Base-by-base conservation (phyloP, 2,329 filamentous ascomycete species). In the Arthrobotrys sphaeroides region DNA sequence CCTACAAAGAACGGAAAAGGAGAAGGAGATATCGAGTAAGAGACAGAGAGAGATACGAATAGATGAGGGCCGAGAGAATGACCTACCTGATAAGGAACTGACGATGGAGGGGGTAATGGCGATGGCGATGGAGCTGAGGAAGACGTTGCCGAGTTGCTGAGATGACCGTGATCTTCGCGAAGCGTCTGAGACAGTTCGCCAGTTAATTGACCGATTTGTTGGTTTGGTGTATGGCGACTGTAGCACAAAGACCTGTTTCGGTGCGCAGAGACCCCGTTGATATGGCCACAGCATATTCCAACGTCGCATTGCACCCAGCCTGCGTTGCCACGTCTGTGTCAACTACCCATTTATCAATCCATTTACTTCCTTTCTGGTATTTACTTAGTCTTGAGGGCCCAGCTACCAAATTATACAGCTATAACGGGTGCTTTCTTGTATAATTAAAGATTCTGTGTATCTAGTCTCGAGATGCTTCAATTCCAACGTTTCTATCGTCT, bases 251-350 rank as follows among this genome's bases (percentile, higher is more conserved):
- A n/a, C n/a, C n/a, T n/a, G n/a, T n/a, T n/a, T n/a, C n/a, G n/a
- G n/a, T 24, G 51, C 51, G 38, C 51, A 55, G 31, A 38, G 51
- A 55, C 31, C 51, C 51, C 6, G 47, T 53, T 33, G 47, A 33
- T 16, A 49, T 22, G 24, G n/a, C 20, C 3, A 49, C 24, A 42
- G 65, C 53, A 51, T 68, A 61, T 70, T 70, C 60, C 66, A 70
- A 70, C 55, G 43, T 70, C 66, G 5, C 10, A 33, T 33, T 33
- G 28, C 10, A 33, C 28, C 5, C 28, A 5, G 40, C 13, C 18
- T 20, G 40, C 40, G n/a, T n/a, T 45, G 40, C 40, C n/a, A n/a
- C 40, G 38, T 28, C n/a, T 42, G 40, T 33, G 55, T 42, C 43
- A 28, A 20, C 18, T 36, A 1, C 4, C 2, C 43, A 3, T 12